Base-by-base conservation (phyloP, 805 yeast genomes). In the Zygoascus ofunaensis region DNA sequence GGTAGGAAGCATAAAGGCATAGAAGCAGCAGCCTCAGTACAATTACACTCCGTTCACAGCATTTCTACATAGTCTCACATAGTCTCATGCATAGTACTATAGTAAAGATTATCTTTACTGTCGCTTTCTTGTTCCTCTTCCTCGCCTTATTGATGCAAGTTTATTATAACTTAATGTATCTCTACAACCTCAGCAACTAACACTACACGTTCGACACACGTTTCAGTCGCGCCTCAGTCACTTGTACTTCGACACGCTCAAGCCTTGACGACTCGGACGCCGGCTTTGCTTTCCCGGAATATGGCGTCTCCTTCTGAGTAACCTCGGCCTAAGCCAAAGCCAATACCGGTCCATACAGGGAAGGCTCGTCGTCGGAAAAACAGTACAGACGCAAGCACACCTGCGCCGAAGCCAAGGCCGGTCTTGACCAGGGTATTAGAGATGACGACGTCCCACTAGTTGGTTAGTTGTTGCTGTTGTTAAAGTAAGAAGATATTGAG, bases 261-360 rank as follows among this genome's bases (percentile, higher is more conserved):
- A 18, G 60, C 61, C 49, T 54, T 53, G 39, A 60, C 62, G 7
- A 53, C 49, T 44, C 64, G 59, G 30, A 58, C 55, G 28, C 64
- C 64, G 26, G 60, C 58, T 35, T 52, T 48, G 39, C 54, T 48
- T 41, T 53, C 52, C 46, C 97, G 82, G 76, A 92, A 90, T 46
- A 89, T 83, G 49, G 97, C 94, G 61, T 92, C 97, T 49, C 97
- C 98, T 71, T 92, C 99, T 49, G 97, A 80, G 68, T 87, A 92
- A 44, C 96, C 96, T 72, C 96, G 82, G 53, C 99, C 99, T 50
- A 89, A 75, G 54, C 99, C 99, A 59, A 92, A 90, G 33, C 99
- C 99, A 52, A 87, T 69, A 53, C 98, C 98, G 50, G 90, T 68
- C 95, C 97, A 89, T 36, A 90, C 97, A 44, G 98, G 98, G 79